Conservation (phyloP, 345 rosid species). For the Brassica nigra region DNA sequence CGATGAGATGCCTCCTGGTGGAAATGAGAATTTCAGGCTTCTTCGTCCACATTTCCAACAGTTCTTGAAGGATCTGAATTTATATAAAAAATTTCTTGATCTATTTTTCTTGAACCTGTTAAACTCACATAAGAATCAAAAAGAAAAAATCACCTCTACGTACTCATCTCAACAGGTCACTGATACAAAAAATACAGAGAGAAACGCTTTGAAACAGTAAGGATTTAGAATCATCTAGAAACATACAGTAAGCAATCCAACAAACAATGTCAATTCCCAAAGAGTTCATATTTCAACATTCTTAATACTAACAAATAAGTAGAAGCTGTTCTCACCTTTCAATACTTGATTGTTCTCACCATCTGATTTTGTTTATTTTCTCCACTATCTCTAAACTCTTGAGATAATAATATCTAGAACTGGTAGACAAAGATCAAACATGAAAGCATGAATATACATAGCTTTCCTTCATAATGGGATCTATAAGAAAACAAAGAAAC, state of each 20-base stretch:
- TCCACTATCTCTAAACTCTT: slow-evolving; percentile 98
- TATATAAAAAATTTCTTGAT: slow-evolving; percentile 45
- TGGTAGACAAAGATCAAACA: slow-evolving; percentile 33
- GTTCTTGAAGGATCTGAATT: slow-evolving; percentile 69
- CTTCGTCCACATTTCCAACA: slow-evolving; percentile 65
- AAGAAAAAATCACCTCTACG: neutral
- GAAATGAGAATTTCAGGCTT: slow-evolving; percentile 50
- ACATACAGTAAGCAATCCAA: slow-evolving; percentile 12
- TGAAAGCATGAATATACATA: slow-evolving; percentile 8
- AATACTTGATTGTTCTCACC: slow-evolving; percentile 69
- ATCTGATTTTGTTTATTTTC: slow-evolving; percentile 91
- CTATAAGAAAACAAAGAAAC: neutral
- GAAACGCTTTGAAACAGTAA: neutral
- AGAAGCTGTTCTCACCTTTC: slow-evolving; percentile 69
- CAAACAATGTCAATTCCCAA: slow-evolving; percentile 19
- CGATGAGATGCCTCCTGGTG: slow-evolving; percentile 74
- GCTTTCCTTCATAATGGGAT: neutral
- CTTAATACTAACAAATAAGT: neutral
- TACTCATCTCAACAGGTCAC: slow-evolving; percentile 9
- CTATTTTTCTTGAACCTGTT: too few species aligned
- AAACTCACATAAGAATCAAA: too few species aligned
- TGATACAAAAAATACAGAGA: neutral
- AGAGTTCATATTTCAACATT: slow-evolving; percentile 7
- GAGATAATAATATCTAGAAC: slow-evolving; percentile 72
- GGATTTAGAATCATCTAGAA: neutral